phyloP scores from a whole-genome alignment of 176 grass and related monocot species.

The Carex cristatella region DNA sequence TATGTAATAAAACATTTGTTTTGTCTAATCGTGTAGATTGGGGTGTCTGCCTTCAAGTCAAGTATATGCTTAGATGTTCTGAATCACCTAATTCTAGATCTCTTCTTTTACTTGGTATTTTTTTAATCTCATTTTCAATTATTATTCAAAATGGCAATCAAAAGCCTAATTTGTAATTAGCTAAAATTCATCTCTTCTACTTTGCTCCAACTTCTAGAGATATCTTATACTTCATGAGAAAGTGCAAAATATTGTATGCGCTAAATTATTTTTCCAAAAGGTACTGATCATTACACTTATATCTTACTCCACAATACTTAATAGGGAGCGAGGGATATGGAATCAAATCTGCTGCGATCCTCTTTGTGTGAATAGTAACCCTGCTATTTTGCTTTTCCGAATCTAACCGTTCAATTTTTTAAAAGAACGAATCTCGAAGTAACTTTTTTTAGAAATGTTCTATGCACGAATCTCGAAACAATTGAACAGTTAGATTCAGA shows the following conservation, averaged over 20 bases:
- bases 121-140: background rate
- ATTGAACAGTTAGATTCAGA: too few species aligned
- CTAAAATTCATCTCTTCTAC: background rate
- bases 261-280: background rate
- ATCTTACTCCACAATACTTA: too few species aligned
- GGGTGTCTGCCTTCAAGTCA: constrained; percentile 27
- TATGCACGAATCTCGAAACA: too few species aligned
- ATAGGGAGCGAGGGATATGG: too few species aligned
- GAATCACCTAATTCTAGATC: constrained; percentile 32
- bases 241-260: background rate
- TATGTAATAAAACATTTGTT: background rate
- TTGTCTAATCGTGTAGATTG: constrained; percentile 24
- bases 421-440: too few species aligned
- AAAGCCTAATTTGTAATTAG: background rate
- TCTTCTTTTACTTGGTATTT: constrained; percentile 33
- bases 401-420: too few species aligned
- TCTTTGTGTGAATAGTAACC: too few species aligned
- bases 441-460: too few species aligned
- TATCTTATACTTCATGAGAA: background rate
- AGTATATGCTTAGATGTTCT: constrained; percentile 28
- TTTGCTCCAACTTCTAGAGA: background rate
- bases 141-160: background rate
- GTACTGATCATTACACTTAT: background rate
- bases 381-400: too few species aligned
- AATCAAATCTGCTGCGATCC: too few species aligned